Evolutionary conservation across 441 rosid species (phyloP), one percentile per base, ranked within the genome.

Genomic region (Bocquillonia castaneifolia): DNA sequence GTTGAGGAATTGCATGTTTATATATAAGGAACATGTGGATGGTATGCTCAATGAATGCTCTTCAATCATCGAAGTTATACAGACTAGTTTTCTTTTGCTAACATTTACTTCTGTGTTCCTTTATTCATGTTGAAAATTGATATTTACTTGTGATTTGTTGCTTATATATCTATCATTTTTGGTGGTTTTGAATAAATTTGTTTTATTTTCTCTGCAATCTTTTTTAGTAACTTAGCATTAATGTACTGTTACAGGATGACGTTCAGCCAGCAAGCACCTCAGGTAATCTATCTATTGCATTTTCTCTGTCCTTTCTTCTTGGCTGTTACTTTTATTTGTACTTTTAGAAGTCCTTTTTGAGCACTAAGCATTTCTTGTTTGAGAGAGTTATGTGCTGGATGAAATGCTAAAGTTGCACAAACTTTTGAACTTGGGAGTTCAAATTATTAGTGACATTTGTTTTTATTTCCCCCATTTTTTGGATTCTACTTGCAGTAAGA

Each of bases 221-320:
- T 48, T 70, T 58, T 47, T 48, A 67, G 3, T 59, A 56, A 73
- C 44, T 59, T 58, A 22, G 53, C n/a, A 59, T 64, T 45, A 32
- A 44, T 74, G 48, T 59, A 56, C 65, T 72, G 51, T 77, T 82
- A 66, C 90, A 92, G 99, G 89, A 76, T 80, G 75, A 82, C 86
- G 48, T 74, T 82, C 54, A 85, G 72, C 74, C 78, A 79, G 71
- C 93, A 86, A 76, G 77, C 81, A 66, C 73, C 96, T 77, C 95
- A 92, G 92, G 96, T 89, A 66, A 76, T 81, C 59, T 25, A 22
- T 62, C 23, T 5, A 2, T 60, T 54, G 44, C 22, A 8, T 45
- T n/a, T 50, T 37, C 40, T 44, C 53, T 51, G 26, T 62, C 28
- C 28, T 13, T 37, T 18, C 53, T 42, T 57, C 56, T 60, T 15